phyloP scores from a whole-genome alignment of 2,329 filamentous ascomycete genomes.

The Colletotrichum tropicale region DNA sequence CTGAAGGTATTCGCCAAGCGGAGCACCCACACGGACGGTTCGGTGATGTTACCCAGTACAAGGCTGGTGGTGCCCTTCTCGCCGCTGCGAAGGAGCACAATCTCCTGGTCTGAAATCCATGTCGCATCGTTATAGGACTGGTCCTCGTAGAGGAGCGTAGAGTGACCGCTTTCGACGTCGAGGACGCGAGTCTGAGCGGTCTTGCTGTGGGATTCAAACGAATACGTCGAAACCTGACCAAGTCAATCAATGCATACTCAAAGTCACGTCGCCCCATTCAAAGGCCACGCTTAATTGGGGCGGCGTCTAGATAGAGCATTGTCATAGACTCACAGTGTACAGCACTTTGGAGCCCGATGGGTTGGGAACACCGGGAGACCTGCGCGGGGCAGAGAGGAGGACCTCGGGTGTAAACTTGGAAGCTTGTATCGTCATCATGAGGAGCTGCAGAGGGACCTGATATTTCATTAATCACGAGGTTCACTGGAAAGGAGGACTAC shows the following conservation, averaged over 20 bases:
- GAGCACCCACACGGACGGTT: slow-evolving; percentile 41
- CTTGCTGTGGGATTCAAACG: slow-evolving; percentile 76
- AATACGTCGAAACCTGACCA: slow-evolving; percentile 72
- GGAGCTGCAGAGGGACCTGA: background rate
- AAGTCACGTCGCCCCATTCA: background rate
- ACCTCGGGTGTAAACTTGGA: slow-evolving; percentile 78
- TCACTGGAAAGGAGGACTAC: background rate
- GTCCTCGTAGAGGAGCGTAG: slow-evolving; percentile 69
- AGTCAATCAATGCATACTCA: background rate
- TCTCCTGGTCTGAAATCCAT: slow-evolving; percentile 75
- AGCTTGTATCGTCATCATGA: slow-evolving; percentile 70
- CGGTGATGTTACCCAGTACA: slow-evolving; percentile 41
- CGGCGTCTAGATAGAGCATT: background rate
- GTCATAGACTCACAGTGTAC: slow-evolving; percentile 56
- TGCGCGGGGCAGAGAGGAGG: slow-evolving; percentile 76
- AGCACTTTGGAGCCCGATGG: slow-evolving; percentile 64
- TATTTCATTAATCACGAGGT: background rate
- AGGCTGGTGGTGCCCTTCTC: slow-evolving; percentile 54
- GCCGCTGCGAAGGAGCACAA: slow-evolving; percentile 56
- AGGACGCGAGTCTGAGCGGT: slow-evolving; percentile 73
- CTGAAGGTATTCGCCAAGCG: background rate
- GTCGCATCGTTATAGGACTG: slow-evolving; percentile 70
- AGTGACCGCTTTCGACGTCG: slow-evolving; percentile 70
- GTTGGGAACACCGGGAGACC: slow-evolving; percentile 75
- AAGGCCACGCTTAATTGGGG: background rate